Conservation (phyloP, 148 eudicot species). For the Diospyros lotus region DNA sequence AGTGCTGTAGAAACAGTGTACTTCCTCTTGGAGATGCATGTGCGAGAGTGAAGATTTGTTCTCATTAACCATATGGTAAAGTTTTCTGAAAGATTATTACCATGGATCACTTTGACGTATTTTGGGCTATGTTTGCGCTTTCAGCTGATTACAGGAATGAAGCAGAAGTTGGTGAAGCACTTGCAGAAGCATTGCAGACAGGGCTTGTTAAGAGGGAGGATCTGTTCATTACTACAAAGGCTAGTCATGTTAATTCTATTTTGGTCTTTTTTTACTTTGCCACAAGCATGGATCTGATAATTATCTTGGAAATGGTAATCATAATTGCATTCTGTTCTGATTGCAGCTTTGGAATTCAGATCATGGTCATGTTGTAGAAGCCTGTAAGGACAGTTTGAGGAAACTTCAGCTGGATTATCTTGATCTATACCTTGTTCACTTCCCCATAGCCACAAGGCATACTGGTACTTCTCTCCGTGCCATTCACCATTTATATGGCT, state of each 20-base stretch:
- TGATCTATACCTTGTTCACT: conserved; percentile 84
- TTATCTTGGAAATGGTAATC: neutral
- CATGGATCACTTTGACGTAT: neutral
- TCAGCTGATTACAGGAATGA: conserved; percentile 93
- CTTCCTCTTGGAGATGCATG: neutral
- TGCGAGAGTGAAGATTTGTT: neutral
- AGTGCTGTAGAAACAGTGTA: neutral
- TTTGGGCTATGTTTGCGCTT: conserved; percentile 9
- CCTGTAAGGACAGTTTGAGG: conserved; percentile 85
- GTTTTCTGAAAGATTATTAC: neutral
- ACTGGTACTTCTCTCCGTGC: conserved; percentile 43
- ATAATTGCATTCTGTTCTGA: neutral
- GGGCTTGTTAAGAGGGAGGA: conserved; percentile 91
- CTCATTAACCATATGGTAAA: too few species aligned
- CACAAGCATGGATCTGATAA: neutral
- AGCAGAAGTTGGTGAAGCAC: conserved; percentile 93
- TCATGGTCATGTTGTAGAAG: conserved; percentile 90
- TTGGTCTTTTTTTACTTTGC: neutral
- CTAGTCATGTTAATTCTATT: conserved; percentile 14
- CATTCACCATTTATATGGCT: neutral
- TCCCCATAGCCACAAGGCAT: conserved; percentile 84
- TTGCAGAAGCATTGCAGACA: conserved; percentile 67
- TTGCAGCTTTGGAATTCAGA: conserved; percentile 96
- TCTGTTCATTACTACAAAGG: conserved; percentile 92
- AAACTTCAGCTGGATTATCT: conserved; percentile 81